phyloP scores from a whole-genome alignment of 169 alveolate genomes.

The Theileria equi region DNA sequence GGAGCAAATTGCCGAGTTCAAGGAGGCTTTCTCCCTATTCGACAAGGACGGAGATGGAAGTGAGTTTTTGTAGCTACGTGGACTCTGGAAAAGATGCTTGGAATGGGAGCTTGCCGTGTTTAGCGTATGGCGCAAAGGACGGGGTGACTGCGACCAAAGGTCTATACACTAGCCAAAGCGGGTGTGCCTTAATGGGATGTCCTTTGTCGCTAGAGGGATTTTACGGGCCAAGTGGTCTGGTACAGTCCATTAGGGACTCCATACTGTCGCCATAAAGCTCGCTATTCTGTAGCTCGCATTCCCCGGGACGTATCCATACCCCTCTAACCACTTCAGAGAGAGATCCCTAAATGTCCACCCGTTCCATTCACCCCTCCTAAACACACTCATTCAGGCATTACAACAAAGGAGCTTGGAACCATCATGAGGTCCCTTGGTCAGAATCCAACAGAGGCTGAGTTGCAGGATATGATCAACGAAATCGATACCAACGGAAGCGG shows the following conservation, averaged over 20 bases:
- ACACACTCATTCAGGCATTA: slow-evolving; percentile 79
- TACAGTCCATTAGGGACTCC: too few species aligned
- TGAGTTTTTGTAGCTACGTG: slow-evolving; percentile 30
- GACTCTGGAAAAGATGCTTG: background rate
- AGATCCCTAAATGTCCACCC: background rate
- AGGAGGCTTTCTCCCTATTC: slow-evolving; percentile 99
- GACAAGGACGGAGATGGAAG: slow-evolving; percentile 99
- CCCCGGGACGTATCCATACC: background rate
- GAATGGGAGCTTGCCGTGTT: background rate
- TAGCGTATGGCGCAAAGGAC: too few species aligned
- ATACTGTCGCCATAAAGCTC: too few species aligned
- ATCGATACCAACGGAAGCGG: slow-evolving; percentile 95
- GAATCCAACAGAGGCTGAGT: slow-evolving; percentile 96
- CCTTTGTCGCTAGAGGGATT: too few species aligned
- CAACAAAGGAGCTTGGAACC: slow-evolving; percentile 94
- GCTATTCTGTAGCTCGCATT: too few species aligned
- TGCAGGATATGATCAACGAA: slow-evolving; percentile 95
- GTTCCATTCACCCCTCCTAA: slow-evolving; percentile 9
- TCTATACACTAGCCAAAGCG: too few species aligned
- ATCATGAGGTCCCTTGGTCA: slow-evolving; percentile 95
- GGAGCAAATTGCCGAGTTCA: slow-evolving; percentile 99
- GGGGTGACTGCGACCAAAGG: too few species aligned
- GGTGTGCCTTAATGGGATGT: too few species aligned
- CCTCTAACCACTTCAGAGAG: too few species aligned
- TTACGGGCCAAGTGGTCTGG: too few species aligned